Conservation (phyloP, 768 basidiomycete genomes). For the Trametes gibbosa region DNA sequence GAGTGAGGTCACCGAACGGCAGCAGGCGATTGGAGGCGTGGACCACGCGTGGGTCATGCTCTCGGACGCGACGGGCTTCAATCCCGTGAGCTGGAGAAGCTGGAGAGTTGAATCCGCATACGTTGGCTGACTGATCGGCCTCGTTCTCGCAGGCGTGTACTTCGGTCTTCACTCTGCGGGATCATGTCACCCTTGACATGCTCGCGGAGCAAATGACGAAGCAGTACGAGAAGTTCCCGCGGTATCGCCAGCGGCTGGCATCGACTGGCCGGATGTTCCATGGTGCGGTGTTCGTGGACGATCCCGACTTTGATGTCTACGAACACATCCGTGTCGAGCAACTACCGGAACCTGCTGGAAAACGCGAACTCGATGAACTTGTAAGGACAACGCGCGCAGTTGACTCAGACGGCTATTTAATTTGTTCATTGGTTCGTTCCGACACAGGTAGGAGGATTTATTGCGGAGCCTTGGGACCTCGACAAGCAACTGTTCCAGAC, state of each 20-base stretch:
- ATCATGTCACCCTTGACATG: slow-evolving; percentile 4
- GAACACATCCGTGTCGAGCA: slow-evolving; percentile 18
- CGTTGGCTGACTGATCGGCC: background rate
- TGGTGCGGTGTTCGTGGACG: slow-evolving; percentile 23
- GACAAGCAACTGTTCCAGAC: slow-evolving; percentile 21
- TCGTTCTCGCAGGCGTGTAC: slow-evolving; percentile 9
- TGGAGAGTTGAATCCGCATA: background rate
- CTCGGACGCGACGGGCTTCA: slow-evolving; percentile 22
- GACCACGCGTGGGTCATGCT: slow-evolving; percentile 26
- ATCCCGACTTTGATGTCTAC: slow-evolving; percentile 20
- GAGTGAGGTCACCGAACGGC: slow-evolving; percentile 17
- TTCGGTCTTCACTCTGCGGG: slow-evolving; percentile 6
- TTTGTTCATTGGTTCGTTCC: background rate
- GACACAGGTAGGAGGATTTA: slow-evolving; percentile 23
- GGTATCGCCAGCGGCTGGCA: slow-evolving; percentile 20
- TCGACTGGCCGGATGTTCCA: slow-evolving; percentile 20
- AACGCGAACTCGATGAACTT: slow-evolving; percentile 21
- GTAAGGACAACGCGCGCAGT: background rate
- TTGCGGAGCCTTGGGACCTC: slow-evolving; percentile 24
- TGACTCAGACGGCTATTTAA: too few species aligned
- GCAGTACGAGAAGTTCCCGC: slow-evolving; percentile 20
- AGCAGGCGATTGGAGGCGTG: slow-evolving; percentile 23
- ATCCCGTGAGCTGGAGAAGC: slow-evolving; percentile 16
- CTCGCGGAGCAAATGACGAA: slow-evolving; percentile 5
- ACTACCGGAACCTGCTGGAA: slow-evolving; percentile 24